Conservation (phyloP, 2,329 filamentous ascomycete species). For the Penicillium polonicum region DNA sequence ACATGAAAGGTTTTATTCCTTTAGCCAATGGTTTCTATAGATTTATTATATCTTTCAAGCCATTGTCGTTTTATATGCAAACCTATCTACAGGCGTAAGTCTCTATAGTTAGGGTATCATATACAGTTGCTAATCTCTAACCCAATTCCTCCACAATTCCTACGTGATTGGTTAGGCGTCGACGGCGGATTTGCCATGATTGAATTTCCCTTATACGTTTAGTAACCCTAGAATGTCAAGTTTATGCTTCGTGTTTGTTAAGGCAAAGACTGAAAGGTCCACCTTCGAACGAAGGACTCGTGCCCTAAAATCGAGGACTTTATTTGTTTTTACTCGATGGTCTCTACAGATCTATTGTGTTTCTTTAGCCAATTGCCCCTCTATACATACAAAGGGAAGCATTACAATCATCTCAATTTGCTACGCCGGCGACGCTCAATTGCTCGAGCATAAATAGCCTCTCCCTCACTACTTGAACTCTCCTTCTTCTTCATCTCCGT, state of each 20-base stretch:
- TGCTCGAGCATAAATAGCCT: not conserved
- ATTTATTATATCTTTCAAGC: not conserved
- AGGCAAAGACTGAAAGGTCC: not conserved
- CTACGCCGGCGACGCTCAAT: not conserved
- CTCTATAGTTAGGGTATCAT: not conserved
- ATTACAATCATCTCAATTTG: not conserved
- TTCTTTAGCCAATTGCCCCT: not conserved
- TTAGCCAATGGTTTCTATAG: not conserved
- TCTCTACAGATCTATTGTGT: not conserved
- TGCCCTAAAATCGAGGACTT: not conserved
- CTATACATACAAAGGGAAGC: not conserved
- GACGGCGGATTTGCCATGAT: not conserved
- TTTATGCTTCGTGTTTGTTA: not conserved
- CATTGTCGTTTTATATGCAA: not conserved
- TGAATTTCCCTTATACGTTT: not conserved
- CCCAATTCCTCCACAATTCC: not conserved
- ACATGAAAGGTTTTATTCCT: not conserved
- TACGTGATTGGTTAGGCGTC: not conserved
- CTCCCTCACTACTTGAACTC: not conserved
- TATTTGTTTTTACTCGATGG: not conserved
- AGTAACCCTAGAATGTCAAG: too few species aligned
- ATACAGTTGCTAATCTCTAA: not conserved
- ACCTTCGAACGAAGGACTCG: not conserved
- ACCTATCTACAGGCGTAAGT: not conserved
- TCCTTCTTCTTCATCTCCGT: not conserved